Evolutionary conservation across 2,329 filamentous ascomycete genomes (phyloP).

Genomic region (Claviceps sp.): DNA sequence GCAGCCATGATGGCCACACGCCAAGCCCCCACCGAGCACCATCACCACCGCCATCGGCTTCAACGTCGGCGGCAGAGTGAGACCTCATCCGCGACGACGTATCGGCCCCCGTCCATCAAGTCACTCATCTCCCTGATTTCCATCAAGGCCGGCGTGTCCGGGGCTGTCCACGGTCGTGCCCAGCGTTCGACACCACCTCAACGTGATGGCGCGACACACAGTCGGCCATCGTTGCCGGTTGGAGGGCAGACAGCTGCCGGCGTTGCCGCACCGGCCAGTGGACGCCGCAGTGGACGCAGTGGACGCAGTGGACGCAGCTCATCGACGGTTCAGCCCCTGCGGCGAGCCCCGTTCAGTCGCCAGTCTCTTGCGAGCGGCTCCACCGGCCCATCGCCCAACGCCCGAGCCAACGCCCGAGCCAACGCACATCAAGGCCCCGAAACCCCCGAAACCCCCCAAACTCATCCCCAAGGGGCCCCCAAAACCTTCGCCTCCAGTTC

Average conservation of each 20-base stretch:
- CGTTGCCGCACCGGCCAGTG: not conserved
- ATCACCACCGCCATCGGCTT: not conserved
- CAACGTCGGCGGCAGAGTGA: not conserved
- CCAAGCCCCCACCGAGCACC: not conserved
- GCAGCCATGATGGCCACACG: not conserved
- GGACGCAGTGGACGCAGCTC: not conserved
- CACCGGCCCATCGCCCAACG: not conserved
- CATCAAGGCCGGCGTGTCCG: not conserved
- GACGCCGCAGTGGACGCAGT: not conserved
- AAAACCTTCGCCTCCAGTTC: not conserved
- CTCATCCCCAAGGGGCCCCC: not conserved
- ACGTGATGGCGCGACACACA: constrained; percentile 17
- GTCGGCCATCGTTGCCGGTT: constrained; percentile 5
- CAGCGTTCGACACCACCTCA: not conserved
- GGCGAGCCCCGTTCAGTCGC: not conserved
- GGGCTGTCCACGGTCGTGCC: not conserved
- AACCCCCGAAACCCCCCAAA: constrained; percentile 4
- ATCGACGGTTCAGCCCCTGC: not conserved
- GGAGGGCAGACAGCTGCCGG: no score
- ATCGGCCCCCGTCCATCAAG: not conserved
- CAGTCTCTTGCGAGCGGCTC: not conserved
- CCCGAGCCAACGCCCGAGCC: constrained; percentile 7
- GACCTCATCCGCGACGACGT: not conserved
- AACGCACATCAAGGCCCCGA: constrained; percentile 7
- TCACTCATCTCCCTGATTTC: not conserved